Percentiles rank a stretch among this genome's conserved stretches.
Conservation (phyloP, 331 rosid species). For the Prunus yedoensis region DNA sequence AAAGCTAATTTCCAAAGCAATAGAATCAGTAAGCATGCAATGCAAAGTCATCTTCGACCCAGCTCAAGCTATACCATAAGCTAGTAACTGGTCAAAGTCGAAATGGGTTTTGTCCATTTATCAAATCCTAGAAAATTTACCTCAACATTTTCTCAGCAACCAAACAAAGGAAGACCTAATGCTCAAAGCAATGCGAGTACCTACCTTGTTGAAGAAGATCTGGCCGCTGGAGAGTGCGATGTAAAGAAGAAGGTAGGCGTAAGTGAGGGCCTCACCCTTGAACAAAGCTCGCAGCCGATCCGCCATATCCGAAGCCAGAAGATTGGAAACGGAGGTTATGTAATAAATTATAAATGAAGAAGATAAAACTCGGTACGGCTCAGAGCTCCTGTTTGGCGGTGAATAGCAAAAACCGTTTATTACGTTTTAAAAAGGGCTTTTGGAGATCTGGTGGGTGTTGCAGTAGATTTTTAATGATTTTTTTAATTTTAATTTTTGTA, state of each 20-base stretch:
- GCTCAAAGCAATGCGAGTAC: neutral
- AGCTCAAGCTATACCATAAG: neutral
- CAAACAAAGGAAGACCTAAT: slow-evolving; percentile 4
- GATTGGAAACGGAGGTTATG: neutral
- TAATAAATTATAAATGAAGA: neutral
- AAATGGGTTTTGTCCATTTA: slow-evolving; percentile 1
- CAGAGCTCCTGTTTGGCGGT: neutral
- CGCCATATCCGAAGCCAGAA: slow-evolving; percentile 49
- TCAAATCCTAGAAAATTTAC: slow-evolving; percentile 4
- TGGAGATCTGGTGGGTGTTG: too few species aligned
- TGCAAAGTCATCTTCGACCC: neutral
- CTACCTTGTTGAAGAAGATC: slow-evolving; percentile 96
- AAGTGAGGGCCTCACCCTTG: slow-evolving; percentile 56
- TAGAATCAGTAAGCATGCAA: neutral
- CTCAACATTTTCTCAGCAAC: slow-evolving; percentile 17
- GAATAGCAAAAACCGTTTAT: neutral
- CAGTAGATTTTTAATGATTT: too few species aligned
- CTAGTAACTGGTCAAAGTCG: neutral
- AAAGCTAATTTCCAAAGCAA: neutral
- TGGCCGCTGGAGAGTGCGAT: slow-evolving; percentile 95
- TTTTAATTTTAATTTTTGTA: too few species aligned
- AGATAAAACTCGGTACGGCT: too few species aligned
- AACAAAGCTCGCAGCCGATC: slow-evolving; percentile 43
- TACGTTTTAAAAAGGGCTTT: neutral
- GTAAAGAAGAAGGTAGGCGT: slow-evolving; percentile 83